Base-by-base conservation (phyloP, 1,284 basidiomycete species). In the Melanopsichium pennsylvanicum region DNA sequence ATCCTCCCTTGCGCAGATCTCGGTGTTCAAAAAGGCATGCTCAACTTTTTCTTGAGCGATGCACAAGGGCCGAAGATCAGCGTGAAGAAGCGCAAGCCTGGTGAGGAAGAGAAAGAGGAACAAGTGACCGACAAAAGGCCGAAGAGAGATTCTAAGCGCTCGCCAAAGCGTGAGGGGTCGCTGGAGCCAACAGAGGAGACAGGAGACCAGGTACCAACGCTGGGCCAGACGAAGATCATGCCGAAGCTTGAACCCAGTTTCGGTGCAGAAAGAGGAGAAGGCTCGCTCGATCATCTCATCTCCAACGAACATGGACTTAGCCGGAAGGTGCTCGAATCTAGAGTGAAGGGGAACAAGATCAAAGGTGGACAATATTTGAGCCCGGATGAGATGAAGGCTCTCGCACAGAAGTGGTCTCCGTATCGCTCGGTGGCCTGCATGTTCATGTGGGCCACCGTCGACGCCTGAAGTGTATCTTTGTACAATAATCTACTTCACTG, bases 1-100 rank as follows among this genome's bases (percentile, higher is more conserved):
- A 66, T 80, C 8, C 59, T 80, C 10, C 76, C 78, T 6, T 70
- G 70, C 22, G 77, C 70, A 13, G 78, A 80, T 40, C 63, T 80
- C 4, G 78, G 78, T 23, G 72, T 80, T 16, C 78, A 80, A 56
- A 69, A 72, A 26, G 78, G 78, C 13, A 76, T 80, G 68, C 59
- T 79, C 41, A 51, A 71, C 18, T 52, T 81, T 56, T 72, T 67
- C 51, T 40, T 69, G 21, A 46, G 67, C 42, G 75, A 75, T 22
- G 34, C 72, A 2, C 34, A 56, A 25, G 73, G 71, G 0, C 72
- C 68, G 2, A 60, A 45, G 15, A 60, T 79, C 41, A 70, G 44
- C n/a, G 41, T 62, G 18, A 69, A 55, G 42, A 77, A 75, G 48
- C 68, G 64, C 40, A 70, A 70, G 44, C 49, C 68, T 5, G 68